Percentiles rank a stretch among this genome's conserved stretches.
Conservation (phyloP, 2,329 filamentous ascomycete species). For the Aureobasidium pullulans region DNA sequence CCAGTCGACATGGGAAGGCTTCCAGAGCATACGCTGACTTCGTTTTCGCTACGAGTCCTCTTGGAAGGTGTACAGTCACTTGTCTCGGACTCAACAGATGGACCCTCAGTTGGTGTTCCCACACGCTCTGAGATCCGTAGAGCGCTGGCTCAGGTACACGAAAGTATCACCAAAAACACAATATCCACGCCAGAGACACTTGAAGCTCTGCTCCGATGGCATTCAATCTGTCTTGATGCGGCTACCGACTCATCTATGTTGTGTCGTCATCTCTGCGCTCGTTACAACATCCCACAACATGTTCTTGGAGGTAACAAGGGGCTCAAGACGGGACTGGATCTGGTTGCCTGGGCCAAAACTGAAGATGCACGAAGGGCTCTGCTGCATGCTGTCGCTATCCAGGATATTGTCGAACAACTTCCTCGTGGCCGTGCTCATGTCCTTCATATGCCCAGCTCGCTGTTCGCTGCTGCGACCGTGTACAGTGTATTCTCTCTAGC, state of each 20-base stretch:
- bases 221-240: constrained; percentile 38
- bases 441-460: constrained; percentile 38
- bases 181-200: constrained; percentile 32
- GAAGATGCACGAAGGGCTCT: constrained; percentile 35
- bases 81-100: constrained; percentile 34
- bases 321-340: constrained; percentile 28
- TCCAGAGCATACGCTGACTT: constrained; percentile 30
- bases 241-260: constrained; percentile 35
- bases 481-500: constrained; percentile 36
- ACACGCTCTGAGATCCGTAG: constrained; percentile 32
- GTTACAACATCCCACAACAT: constrained; percentile 33
- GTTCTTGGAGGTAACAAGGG: constrained; percentile 29
- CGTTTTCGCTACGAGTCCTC: constrained; percentile 36
- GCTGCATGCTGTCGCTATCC: constrained; percentile 39
- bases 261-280: constrained; percentile 33
- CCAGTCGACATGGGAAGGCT: neutral
- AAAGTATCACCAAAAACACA: constrained; percentile 31
- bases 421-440: constrained; percentile 39
- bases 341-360: constrained; percentile 32
- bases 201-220: constrained; percentile 38
- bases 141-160: constrained; percentile 34
- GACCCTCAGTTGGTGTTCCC: constrained; percentile 34
- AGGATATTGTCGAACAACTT: constrained; percentile 40
- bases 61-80: constrained; percentile 39
- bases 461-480: constrained; percentile 38